Base-by-base conservation (phyloP, 495 filamentous ascomycete species). In the Xylaria scruposa region DNA sequence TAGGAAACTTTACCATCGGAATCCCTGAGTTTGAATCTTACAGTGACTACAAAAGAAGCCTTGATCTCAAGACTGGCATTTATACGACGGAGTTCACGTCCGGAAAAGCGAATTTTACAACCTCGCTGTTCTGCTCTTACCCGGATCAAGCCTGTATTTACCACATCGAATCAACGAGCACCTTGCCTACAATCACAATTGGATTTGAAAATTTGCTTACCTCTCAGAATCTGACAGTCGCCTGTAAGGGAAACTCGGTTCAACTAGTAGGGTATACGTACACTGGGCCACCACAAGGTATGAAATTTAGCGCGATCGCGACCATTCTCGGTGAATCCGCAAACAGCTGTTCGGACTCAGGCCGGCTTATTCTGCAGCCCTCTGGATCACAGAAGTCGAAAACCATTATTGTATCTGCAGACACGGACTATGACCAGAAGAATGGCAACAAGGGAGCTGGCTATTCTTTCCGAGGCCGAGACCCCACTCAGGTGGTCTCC, bases 91-190 rank as follows among this genome's bases (percentile, higher is more conserved):
- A 72, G 21, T 84, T 79, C 70, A 75, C 61, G 1, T 72, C 73
- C 3, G 73, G 49, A n/a, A 71, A 77, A 47, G 74, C 75, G 17
- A 81, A 67, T 6, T 77, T 78, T 60, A 79, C 77, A 15, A 71
- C 66, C 21, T 78, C 69, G 12, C 70, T 80, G 4, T 83, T 82
- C 63, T 88, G 85, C 71, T 85, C 83, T 2, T 83, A 84, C 68
- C 85, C 85, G 8, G 83, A 84, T 58, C 77, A 86, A 44, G 81
- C 83, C 59, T 88, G 86, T 62, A 73, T 86, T 12, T 87, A 88
- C 64, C 73, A 81, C 12, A 71, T 86, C 2, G 58, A 64, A 0
- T 82, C 82, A 4, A 72, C 76, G 6, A 60, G 66, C 13, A n/a
- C 76, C 3, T 71, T 87, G 21, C 79, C 83, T 5, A 67, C 74